Percentiles rank a stretch among this genome's conserved stretches.
phyloP scores from a whole-genome alignment of 768 basidiomycete genomes.

The Pleurotus salmoneostramineus region DNA sequence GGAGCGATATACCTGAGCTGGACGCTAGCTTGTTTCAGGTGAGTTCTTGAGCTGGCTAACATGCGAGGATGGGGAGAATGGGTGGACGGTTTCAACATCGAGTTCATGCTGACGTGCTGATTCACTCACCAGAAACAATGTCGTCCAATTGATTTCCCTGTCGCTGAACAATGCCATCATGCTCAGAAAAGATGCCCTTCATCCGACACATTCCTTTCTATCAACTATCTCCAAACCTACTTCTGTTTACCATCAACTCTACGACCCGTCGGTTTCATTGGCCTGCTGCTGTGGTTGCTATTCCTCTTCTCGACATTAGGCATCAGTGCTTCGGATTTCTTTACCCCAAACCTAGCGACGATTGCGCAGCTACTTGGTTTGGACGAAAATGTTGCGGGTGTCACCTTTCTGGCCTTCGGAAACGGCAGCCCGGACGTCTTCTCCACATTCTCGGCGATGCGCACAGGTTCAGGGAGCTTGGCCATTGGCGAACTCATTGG shows the following conservation, averaged over 20 bases:
- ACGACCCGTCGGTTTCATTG: constrained; percentile 59
- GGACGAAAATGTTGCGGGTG: constrained; percentile 92
- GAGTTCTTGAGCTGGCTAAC: no score
- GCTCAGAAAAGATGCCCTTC: constrained; percentile 53
- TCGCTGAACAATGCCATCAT: constrained; percentile 59
- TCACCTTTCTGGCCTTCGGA: constrained; percentile 95
- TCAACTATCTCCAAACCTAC: constrained; percentile 67
- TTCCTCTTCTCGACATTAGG: constrained; percentile 97
- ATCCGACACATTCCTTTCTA: constrained; percentile 61
- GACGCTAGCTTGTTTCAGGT: neutral
- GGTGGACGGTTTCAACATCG: constrained; percentile 18
- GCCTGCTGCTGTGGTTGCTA: constrained; percentile 71
- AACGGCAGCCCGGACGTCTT: constrained; percentile 98
- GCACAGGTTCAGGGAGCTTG: constrained; percentile 76
- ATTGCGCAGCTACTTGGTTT: constrained; percentile 82
- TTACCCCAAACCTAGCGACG: constrained; percentile 93
- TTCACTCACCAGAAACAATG: constrained; percentile 42
- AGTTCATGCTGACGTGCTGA: constrained; percentile 6
- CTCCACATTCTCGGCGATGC: constrained; percentile 93
- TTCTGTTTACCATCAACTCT: constrained; percentile 58
- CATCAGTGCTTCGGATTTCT: constrained; percentile 94
- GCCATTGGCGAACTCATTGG: constrained; percentile 95
- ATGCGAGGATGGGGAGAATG: constrained; percentile 13
- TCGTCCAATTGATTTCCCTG: constrained; percentile 52
- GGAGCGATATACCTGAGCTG: neutral